A percentile compares a stretch with the other conserved stretches of the same genome.
phyloP scores from a whole-genome alignment of 108 stramenopile species.

The Fragilariopsis cylindrus region DNA sequence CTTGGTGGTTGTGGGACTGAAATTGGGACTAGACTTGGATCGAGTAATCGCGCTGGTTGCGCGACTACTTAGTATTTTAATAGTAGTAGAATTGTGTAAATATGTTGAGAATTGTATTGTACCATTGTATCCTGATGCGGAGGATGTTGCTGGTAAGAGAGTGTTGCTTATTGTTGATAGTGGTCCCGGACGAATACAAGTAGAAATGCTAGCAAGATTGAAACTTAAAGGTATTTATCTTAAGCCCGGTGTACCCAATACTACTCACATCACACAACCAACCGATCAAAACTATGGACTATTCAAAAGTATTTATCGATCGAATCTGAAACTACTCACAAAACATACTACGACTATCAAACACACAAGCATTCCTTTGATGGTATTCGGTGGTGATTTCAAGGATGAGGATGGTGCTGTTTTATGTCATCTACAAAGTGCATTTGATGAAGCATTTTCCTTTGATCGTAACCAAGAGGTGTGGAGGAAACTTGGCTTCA shows the following conservation, averaged over 20 bases:
- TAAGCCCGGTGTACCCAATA: background rate
- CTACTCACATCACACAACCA: slow-evolving; percentile 16
- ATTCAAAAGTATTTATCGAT: background rate
- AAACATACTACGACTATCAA: background rate
- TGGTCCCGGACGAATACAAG: slow-evolving; percentile 14
- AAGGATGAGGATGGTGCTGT: background rate
- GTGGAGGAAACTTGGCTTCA: background rate
- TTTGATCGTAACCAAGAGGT: background rate
- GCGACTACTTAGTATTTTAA: no score
- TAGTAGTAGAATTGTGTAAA: no score
- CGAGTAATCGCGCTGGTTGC: no score
- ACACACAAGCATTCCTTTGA: background rate
- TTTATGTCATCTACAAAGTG: background rate
- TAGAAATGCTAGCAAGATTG: slow-evolving; percentile 9
- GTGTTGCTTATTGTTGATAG: slow-evolving; percentile 10
- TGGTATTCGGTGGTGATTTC: background rate
- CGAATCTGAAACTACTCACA: background rate
- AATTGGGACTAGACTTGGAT: no score
- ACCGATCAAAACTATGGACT: background rate
- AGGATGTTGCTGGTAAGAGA: slow-evolving; percentile 16
- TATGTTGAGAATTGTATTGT: background rate
- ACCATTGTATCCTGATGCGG: slow-evolving; percentile 16
- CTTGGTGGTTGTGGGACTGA: no score
- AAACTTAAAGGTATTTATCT: slow-evolving; percentile 7
- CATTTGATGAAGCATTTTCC: slow-evolving; percentile 2